Conservation (phyloP, 1,139 yeast species). For the Debaryomyces sp. region DNA sequence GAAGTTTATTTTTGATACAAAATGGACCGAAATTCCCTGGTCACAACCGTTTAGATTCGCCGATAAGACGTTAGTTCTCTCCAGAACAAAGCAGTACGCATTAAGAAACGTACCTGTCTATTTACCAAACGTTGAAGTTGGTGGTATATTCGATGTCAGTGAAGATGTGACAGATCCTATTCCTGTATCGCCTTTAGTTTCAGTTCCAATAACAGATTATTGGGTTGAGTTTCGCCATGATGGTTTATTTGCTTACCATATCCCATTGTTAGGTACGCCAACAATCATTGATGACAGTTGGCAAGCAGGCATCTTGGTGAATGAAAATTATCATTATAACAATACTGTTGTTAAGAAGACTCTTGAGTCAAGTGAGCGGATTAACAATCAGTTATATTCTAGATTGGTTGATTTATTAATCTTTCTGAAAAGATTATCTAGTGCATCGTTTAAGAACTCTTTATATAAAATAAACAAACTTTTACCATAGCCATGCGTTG, state of each 20-base stretch:
- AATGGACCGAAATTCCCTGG: constrained; percentile 29
- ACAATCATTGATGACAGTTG: constrained; percentile 19
- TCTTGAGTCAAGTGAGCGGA: background rate
- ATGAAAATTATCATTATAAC: constrained; percentile 22
- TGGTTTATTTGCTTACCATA: constrained; percentile 24
- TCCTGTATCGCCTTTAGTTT: constrained; percentile 27
- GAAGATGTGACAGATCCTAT: background rate
- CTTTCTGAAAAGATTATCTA: constrained; percentile 3
- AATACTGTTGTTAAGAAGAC: background rate
- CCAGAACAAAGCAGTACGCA: constrained; percentile 29
- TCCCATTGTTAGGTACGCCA: constrained; percentile 38
- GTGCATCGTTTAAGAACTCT: constrained; percentile 1
- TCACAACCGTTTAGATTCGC: constrained; percentile 19
- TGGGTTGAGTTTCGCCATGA: constrained; percentile 33
- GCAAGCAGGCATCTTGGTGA: constrained; percentile 22
- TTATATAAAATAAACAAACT: constrained; percentile 5
- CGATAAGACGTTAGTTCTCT: constrained; percentile 17
- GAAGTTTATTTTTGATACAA: constrained; percentile 27
- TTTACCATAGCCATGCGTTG: background rate
- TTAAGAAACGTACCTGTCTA: constrained; percentile 26
- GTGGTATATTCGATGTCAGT: constrained; percentile 23
- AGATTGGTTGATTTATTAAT: background rate
- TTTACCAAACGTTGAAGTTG: constrained; percentile 29
- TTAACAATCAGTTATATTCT: background rate
- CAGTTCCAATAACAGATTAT: constrained; percentile 26